Evolutionary conservation across 192 early-diverging fungal genomes (phyloP).

Genomic region (Coemansia sp.): DNA sequence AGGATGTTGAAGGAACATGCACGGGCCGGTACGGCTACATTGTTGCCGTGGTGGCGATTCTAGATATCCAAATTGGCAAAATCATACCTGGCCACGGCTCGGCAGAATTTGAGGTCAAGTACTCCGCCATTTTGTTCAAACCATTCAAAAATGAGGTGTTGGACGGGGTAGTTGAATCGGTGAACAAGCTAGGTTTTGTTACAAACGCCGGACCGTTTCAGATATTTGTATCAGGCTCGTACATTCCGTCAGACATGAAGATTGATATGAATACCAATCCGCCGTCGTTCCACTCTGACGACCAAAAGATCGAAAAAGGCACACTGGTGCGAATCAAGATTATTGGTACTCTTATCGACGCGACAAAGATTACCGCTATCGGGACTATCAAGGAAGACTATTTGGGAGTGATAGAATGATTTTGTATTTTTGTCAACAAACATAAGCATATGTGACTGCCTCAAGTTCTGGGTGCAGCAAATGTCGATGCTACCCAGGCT

Average conservation of each 20-base stretch:
- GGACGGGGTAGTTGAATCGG: constrained; percentile 84
- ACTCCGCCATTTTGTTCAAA: constrained; percentile 96
- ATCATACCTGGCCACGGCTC: constrained; percentile 72
- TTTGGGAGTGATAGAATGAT: constrained; percentile 70
- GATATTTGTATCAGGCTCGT: constrained; percentile 82
- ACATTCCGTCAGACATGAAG: constrained; percentile 85
- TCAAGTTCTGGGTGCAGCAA: background rate
- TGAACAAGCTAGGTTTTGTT: constrained; percentile 96
- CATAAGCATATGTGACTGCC: constrained; percentile 2
- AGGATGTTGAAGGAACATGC: constrained; percentile 94
- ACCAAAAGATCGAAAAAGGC: constrained; percentile 82
- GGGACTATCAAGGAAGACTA: constrained; percentile 99
- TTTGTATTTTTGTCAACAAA: background rate
- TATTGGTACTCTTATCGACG: constrained; percentile 84
- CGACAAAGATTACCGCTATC: constrained; percentile 91
- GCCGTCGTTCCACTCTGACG: constrained; percentile 78
- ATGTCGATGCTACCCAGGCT: too few species aligned
- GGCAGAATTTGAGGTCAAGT: constrained; percentile 88
- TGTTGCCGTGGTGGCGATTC: constrained; percentile 79
- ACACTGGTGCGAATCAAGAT: constrained; percentile 84
- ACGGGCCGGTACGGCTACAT: constrained; percentile 92
- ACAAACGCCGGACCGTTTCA: constrained; percentile 90
- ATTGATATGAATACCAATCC: constrained; percentile 88
- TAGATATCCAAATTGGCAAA: constrained; percentile 79
- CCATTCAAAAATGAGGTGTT: constrained; percentile 97